phyloP scores from a whole-genome alignment of 1,284 basidiomycete genomes.

The Fomes fomentarius region DNA sequence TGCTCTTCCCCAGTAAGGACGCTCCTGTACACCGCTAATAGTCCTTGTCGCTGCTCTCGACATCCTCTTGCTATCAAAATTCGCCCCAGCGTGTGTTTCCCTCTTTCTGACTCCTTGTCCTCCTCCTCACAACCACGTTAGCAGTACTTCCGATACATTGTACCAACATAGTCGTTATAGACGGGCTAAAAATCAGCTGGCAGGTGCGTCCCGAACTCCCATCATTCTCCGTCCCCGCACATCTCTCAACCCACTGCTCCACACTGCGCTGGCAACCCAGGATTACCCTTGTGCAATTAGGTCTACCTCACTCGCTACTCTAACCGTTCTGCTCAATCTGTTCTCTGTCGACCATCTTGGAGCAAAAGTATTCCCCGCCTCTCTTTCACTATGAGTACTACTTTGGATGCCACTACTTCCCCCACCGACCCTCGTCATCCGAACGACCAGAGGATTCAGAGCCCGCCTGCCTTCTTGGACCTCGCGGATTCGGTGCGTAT shows the following conservation, averaged over 20 bases:
- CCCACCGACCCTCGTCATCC: slow-evolving; percentile 69
- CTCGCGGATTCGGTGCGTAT: slow-evolving; percentile 83
- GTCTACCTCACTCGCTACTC: slow-evolving; percentile 53
- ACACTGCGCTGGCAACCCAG: slow-evolving; percentile 36
- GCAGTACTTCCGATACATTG: slow-evolving; percentile 58
- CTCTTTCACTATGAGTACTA: slow-evolving; percentile 66
- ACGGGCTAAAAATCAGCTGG: slow-evolving; percentile 75
- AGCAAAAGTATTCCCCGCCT: slow-evolving; percentile 54
- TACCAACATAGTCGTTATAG: slow-evolving; percentile 75
- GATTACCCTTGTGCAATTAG: slow-evolving; percentile 72
- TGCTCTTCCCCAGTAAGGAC: slow-evolving; percentile 27
- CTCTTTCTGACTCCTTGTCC: slow-evolving; percentile 16
- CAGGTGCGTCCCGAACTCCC: slow-evolving; percentile 49
- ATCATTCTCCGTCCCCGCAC: slow-evolving; percentile 17
- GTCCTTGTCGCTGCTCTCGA: slow-evolving; percentile 43
- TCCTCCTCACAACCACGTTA: slow-evolving; percentile 25
- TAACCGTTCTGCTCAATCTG: slow-evolving; percentile 53
- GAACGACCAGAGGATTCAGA: slow-evolving; percentile 75
- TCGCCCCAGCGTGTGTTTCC: slow-evolving; percentile 33
- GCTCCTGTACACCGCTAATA: slow-evolving; percentile 41
- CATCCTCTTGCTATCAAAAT: slow-evolving; percentile 35
- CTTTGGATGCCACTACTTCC: slow-evolving; percentile 68
- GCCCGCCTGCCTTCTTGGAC: slow-evolving; percentile 87
- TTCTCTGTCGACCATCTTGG: slow-evolving; percentile 57
- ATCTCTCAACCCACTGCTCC: slow-evolving; percentile 23